These are phyloP conservation scores for Kwoniella europaea DNA, from an alignment of 768 basidiomycete genomes.

Conservation along the genomic window DNA sequence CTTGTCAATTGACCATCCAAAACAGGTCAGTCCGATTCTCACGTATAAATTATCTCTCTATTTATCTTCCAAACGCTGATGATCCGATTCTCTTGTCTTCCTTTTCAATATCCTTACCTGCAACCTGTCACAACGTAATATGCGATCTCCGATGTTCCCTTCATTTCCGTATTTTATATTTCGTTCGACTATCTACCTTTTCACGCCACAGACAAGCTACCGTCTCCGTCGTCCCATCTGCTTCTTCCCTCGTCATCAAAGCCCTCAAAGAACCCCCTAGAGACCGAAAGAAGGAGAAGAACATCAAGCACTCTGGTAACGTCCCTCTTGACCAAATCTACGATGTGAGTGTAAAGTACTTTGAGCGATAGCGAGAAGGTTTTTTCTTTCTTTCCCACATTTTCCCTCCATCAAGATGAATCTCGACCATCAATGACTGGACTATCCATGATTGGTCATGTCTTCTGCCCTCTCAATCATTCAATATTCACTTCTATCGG, in stretches of 20 bases:
- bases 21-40: constrained; percentile 64
- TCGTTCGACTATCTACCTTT: neutral
- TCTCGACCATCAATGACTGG: no score
- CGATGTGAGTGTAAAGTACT: constrained; percentile 60
- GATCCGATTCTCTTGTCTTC: no score
- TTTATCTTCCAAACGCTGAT: no score
- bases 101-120: no score
- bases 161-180: neutral
- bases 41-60: no score
- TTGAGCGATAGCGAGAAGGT: neutral
- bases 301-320: constrained; percentile 98
- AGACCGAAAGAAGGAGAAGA: constrained; percentile 99
- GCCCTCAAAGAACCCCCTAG: constrained; percentile 99
- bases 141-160: no score
- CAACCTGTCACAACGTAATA: no score
- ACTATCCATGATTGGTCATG: no score
- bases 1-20: constrained; percentile 98
- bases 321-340: constrained; percentile 89
- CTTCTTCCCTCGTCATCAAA: constrained; percentile 94
- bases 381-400: neutral
- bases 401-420: no score
- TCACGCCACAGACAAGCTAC: constrained; percentile 73
- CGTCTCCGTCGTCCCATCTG: constrained; percentile 94
- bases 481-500: no score
- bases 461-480: no score